Evolutionary conservation across 495 filamentous ascomycete genomes (phyloP), one percentile per base, ranked within the genome.

Genomic region (Talaromyces proteolyticus): DNA sequence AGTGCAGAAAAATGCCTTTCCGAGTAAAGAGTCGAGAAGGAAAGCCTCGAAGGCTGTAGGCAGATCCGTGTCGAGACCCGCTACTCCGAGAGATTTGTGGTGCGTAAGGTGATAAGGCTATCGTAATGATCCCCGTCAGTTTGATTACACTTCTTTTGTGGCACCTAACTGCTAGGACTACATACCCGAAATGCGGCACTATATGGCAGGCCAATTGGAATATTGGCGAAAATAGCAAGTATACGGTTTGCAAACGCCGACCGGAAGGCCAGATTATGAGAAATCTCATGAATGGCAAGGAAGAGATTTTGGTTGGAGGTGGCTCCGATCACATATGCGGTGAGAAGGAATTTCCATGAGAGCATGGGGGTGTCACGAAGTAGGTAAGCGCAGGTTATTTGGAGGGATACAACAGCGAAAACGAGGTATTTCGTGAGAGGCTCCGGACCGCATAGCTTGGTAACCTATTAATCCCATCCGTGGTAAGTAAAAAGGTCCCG

Each of bases 221-320:
- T 70, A 67, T 99, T 99, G 47, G 94, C 92, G 60, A 96, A 80
- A 48, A 97, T 84, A 38, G 94, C 93, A 54, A 96, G 73, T 23
- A 95, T 58, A 4, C 94, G 73, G 65, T 99, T 99, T 38, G 81
- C 85, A 36, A 84, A 58, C n/a, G 91, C 80, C 7, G 85, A 91
- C 37, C 81, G 78, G 80, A 96, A 97, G 14, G 93, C 94, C 36
- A 99, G 79, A 56, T 97, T 99, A 70, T 99, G 94, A 18, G 89
- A 93, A 65, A 99, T 97, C 69, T 99, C 94, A 69, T 99, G 94
- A 60, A 99, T 99, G 42, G 94, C 91, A 8, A 99, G 82, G 76
- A 99, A 99, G 23, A 96, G 79, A 68, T 99, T 99, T 75, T 97
- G 94, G 77, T 97, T 99, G 36, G 91, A 81, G 0, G 94, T 99